These are phyloP conservation scores for Entonaema liquescens DNA, from an alignment of 495 filamentous ascomycete genomes.

Conservation along the genomic window DNA sequence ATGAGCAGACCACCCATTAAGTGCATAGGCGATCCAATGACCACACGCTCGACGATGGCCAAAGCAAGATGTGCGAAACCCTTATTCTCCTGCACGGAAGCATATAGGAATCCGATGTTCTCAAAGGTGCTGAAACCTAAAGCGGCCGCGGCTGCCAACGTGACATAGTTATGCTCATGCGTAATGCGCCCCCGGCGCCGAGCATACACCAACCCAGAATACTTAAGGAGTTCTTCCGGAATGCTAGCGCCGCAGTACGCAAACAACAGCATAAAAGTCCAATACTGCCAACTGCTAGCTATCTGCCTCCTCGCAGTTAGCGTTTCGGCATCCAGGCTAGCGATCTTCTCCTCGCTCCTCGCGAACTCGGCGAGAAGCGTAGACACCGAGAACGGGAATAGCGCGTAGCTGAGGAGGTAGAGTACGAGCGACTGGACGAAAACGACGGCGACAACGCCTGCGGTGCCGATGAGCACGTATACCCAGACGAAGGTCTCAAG, in stretches of 20 bases:
- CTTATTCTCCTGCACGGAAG: conserved; percentile 9
- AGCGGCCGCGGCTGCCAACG: conserved; percentile 32
- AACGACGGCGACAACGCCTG: conserved; percentile 18
- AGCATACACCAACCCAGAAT: conserved; percentile 36
- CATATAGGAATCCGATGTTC: conserved; percentile 36
- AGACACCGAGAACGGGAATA: conserved; percentile 9
- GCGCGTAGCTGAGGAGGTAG: not conserved
- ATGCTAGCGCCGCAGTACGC: conserved; percentile 27
- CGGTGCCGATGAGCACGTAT: conserved; percentile 19
- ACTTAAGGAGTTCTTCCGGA: conserved; percentile 39
- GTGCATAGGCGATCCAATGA: conserved; percentile 33
- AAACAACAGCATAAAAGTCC: conserved; percentile 31
- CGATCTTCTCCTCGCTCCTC: conserved; percentile 21
- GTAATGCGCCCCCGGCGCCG: conserved; percentile 13
- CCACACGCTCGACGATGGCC: conserved; percentile 27
- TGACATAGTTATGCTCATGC: conserved; percentile 33
- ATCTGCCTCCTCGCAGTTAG: conserved; percentile 16
- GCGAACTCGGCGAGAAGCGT: not conserved
- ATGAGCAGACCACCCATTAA: conserved; percentile 29
- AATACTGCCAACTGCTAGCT: conserved; percentile 33
- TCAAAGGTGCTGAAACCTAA: conserved; percentile 39
- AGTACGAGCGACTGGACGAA: conserved; percentile 20
- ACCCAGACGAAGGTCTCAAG: conserved; percentile 29
- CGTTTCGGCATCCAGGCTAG: conserved; percentile 14
- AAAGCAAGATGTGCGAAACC: conserved; percentile 13